phyloP scores from a whole-genome alignment of 2,329 filamentous ascomycete genomes.

The Plenodomus lindquistii region DNA sequence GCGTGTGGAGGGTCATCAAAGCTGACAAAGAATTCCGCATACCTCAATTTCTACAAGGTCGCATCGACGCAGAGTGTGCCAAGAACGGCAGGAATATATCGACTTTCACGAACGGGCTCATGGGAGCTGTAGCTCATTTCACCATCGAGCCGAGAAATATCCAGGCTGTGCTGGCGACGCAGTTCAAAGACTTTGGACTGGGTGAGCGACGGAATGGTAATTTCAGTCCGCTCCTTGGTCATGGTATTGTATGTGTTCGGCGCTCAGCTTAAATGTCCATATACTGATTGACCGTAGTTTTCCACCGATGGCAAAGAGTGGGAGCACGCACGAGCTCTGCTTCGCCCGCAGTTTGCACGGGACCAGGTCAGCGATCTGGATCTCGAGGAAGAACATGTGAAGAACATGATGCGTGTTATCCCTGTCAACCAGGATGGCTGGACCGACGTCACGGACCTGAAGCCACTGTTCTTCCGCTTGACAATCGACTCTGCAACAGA shows the following conservation, averaged over 20 bases:
- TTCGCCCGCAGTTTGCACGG: conserved; percentile 43
- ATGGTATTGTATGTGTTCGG: conserved; percentile 38
- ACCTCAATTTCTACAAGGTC: conserved; percentile 35
- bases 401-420: conserved; percentile 39
- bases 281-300: conserved; percentile 21
- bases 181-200: conserved; percentile 52
- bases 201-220: conserved; percentile 39
- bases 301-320: conserved; percentile 35
- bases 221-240: conserved; percentile 47
- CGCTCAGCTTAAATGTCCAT: not conserved
- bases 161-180: conserved; percentile 49
- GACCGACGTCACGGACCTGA: conserved; percentile 37
- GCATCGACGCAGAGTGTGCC: conserved; percentile 20
- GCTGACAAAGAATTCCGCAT: conserved; percentile 40
- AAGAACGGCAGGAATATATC: conserved; percentile 24
- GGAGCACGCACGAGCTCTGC: conserved; percentile 36
- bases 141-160: conserved; percentile 53
- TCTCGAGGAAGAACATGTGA: conserved; percentile 35
- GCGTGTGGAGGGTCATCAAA: conserved; percentile 46
- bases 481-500: conserved; percentile 45
- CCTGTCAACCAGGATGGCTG: conserved; percentile 23
- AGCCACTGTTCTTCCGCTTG: conserved; percentile 46
- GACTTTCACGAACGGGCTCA: conserved; percentile 28
- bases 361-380: conserved; percentile 40
- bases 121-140: conserved; percentile 18